Evolutionary conservation across 225 moss, liverwort and hornwort species (phyloP).

Genomic region (Takakia lepidozioides): DNA sequence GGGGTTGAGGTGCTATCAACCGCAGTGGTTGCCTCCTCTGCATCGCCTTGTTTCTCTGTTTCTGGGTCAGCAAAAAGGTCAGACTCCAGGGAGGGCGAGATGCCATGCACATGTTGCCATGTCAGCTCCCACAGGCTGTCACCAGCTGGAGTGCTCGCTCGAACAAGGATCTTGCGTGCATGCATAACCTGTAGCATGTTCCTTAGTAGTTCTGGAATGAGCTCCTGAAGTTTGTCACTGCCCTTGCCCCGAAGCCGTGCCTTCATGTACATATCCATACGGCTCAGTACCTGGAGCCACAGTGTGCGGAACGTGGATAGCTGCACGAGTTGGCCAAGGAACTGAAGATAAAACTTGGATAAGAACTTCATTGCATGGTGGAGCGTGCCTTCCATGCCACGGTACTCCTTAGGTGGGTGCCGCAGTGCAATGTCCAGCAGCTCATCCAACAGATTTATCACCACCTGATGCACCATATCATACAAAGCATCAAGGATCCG

Average conservation of each 20-base stretch:
- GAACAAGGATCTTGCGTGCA: conserved; percentile 60
- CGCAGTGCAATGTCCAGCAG: conserved; percentile 79
- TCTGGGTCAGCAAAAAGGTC: conserved; percentile 57
- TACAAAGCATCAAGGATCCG: not conserved
- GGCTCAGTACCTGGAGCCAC: conserved; percentile 85
- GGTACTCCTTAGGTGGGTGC: conserved; percentile 83
- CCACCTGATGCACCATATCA: conserved; percentile 52
- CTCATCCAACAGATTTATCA: conserved; percentile 78
- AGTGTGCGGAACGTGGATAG: conserved; percentile 80
- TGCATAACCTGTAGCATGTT: conserved; percentile 93
- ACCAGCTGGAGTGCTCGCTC: conserved; percentile 46
- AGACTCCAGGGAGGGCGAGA: conserved; percentile 60
- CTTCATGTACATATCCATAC: conserved; percentile 94
- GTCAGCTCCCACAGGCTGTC: conserved; percentile 95
- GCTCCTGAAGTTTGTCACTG: conserved; percentile 89
- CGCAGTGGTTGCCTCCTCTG: conserved; percentile 12
- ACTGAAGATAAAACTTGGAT: conserved; percentile 94
- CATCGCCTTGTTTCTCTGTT: conserved; percentile 25
- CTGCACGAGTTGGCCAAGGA: conserved; percentile 70
- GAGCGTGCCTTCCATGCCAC: conserved; percentile 86
- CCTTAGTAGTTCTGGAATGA: conserved; percentile 80
- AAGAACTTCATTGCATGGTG: conserved; percentile 79
- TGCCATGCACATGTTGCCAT: conserved; percentile 79
- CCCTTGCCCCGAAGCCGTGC: conserved; percentile 67
- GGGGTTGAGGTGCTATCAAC: conserved; percentile 9